These are phyloP conservation scores for Allantophomopsis cytisporea DNA, from an alignment of 2,329 filamentous ascomycete genomes.

Conservation along the genomic window DNA sequence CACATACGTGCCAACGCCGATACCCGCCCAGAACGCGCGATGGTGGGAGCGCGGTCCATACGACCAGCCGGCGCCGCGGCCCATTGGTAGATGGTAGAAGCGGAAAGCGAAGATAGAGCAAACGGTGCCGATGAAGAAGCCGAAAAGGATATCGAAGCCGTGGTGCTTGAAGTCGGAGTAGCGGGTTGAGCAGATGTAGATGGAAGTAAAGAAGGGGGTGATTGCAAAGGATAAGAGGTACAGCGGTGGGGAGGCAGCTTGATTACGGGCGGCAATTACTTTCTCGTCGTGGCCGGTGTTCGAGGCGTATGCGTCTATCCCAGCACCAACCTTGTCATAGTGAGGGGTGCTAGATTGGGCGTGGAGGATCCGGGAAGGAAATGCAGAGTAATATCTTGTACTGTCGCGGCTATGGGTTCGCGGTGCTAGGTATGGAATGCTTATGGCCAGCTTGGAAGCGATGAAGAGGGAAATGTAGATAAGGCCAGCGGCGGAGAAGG, in stretches of 20 bases:
- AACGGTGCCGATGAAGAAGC: conserved; percentile 63
- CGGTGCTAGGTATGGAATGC: conserved; percentile 52
- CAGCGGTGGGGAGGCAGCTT: conserved; percentile 71
- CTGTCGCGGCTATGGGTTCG: conserved; percentile 32
- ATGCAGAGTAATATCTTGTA: conserved; percentile 47
- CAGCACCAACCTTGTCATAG: background rate
- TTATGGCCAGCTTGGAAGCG: conserved; percentile 67
- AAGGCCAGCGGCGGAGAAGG: conserved; percentile 64
- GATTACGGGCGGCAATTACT: conserved; percentile 43
- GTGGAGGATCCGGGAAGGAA: conserved; percentile 55
- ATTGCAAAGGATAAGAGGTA: conserved; percentile 61
- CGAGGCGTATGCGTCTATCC: background rate
- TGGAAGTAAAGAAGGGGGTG: conserved; percentile 58
- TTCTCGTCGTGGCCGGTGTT: conserved; percentile 8
- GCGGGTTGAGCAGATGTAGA: conserved; percentile 74
- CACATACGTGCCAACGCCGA: conserved; percentile 30
- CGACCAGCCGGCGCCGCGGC: conserved; percentile 71
- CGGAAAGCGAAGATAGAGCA: conserved; percentile 65
- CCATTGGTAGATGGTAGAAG: conserved; percentile 74
- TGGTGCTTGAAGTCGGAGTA: conserved; percentile 85
- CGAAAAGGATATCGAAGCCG: conserved; percentile 83
- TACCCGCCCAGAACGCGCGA: conserved; percentile 67
- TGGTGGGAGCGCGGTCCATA: conserved; percentile 68
- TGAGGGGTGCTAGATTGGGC: conserved; percentile 9
- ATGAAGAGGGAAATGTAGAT: conserved; percentile 81